Base-by-base conservation (phyloP, 1,284 basidiomycete species). In the Rhodotorula sp. region DNA sequence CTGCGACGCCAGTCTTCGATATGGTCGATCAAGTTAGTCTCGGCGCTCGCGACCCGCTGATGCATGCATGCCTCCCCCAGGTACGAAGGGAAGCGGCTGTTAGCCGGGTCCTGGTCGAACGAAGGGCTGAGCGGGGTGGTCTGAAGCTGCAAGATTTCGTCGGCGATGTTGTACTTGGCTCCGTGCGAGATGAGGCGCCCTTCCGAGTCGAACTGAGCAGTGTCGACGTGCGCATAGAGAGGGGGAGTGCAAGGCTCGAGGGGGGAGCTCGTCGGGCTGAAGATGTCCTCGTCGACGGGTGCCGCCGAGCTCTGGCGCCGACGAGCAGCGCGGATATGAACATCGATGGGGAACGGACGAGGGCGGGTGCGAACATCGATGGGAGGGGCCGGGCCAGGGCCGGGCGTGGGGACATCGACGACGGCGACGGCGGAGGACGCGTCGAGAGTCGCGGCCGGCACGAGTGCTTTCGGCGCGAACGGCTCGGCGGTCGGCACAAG, bases 91-190 rank as follows among this genome's bases (percentile, higher is more conserved):
- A n/a, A 26, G 15, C n/a, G 54, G 54, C 12, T 29, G n/a, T 29
- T 15, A 43, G 39, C 1, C 54, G 54, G 12, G 54, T 62, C 51
- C 23, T 48, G 34, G 66, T 65, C 48, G 48, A 48, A 34, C 20
- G 26, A 1, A 43, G 59, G n/a, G 18, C 48, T 43, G 31, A 64
- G 49, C 29, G 62, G 58, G 15, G 57, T 31, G 3, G 43, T 43
- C 56, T 73, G 74, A 16, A 75, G 67, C 39, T 65, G 62, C 29
- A 71, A 67, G 51, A 75, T 75, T 66, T 75, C 73, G 47, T 75
- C 71, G 48, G 73, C 73, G 46, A 75, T 72, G 7, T 39, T 51
- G 68, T 73, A 70, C 31, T 31, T 46, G 10, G 63, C 61, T 31
- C 64, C 65, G 16, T 57, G 57, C 43, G 68, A 61, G 64, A 69